Evolutionary conservation across 306 rosid species (phyloP), one percentile per base, ranked within the genome.

Genomic region (Prunus kanzakura): DNA sequence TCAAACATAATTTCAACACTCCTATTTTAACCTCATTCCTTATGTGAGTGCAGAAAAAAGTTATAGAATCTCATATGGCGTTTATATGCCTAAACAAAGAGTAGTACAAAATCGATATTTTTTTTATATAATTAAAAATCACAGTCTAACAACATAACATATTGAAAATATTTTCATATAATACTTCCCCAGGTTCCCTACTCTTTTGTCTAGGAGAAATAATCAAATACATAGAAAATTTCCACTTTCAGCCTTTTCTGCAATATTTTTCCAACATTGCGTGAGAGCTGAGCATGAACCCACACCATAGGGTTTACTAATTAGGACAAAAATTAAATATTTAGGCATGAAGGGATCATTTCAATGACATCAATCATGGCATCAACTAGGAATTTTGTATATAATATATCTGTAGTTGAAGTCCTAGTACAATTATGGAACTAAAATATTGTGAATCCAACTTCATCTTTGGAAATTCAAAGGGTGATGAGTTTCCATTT

Each of bases 301-400:
- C 71, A 43, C 72, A 32, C 82, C 29, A 51, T 51, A 35, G 69
- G 32, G 10, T 54, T 11, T 75, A 69, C 49, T 18, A 50, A 16
- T 27, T n/a, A 20, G 74, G 41, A 46, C 45, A 50, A 65, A 25
- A 19, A 4, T 22, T 47, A 18, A 56, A 46, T 67, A 47, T 69
- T 19, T 16, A 20, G 5, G 11, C 23, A 4, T 75, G 61, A 51
- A 49, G 27, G 19, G 43, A n/a, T 22, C 11, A 54, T 67, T 77
- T 67, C 19, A 76, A 16, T 62, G 51, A 27, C 66, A 71, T 20
- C 72, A 63, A 78, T 71, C 77, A 71, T 71, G 77, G 49, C 58
- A 45, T 18, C 77, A 52, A 78, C 66, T 62, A 63, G 65, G 35
- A 57, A 45, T 35, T 35, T 38, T 38, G 41, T 16, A 41, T 35